Evolutionary conservation across 345 rosid species (phyloP).

Genomic region (Melastoma malabathricum): DNA sequence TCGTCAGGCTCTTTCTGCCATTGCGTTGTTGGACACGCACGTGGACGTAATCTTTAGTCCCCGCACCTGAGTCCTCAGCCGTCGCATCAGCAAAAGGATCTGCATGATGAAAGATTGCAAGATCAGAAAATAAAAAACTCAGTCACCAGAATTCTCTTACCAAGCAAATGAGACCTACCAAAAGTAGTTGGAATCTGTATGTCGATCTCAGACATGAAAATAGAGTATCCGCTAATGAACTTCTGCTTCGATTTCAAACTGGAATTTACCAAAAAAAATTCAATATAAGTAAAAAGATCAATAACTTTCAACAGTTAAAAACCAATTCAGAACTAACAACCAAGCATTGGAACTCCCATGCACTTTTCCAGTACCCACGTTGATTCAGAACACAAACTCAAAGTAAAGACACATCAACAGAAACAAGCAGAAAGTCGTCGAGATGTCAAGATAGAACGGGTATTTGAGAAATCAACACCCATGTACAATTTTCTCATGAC

Average conservation of each 20-base stretch:
- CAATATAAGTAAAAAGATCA: no score
- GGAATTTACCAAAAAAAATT: neutral
- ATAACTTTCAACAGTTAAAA: no score
- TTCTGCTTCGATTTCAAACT: constrained; percentile 3
- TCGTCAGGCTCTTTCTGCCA: constrained; percentile 76
- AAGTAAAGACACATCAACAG: no score
- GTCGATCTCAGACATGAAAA: constrained; percentile 59
- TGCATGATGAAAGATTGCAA: constrained; percentile 4
- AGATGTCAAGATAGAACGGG: no score
- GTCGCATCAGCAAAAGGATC: constrained; percentile 65
- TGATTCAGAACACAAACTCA: no score
- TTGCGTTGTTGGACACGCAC: constrained; percentile 63
- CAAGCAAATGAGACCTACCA: constrained; percentile 16
- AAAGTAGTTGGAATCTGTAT: constrained; percentile 37
- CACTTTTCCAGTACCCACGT: no score
- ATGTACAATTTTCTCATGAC: no score
- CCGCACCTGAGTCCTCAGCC: constrained; percentile 74
- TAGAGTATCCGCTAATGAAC: constrained; percentile 6
- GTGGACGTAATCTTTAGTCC: constrained; percentile 56
- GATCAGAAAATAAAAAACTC: neutral
- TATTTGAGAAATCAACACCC: no score
- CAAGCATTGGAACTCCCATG: no score
- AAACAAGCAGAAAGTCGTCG: no score
- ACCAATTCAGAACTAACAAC: no score
- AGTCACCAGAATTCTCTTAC: neutral